Conservation (phyloP, 73 alveolate genomes). For the Vitrella brassicaformis region DNA sequence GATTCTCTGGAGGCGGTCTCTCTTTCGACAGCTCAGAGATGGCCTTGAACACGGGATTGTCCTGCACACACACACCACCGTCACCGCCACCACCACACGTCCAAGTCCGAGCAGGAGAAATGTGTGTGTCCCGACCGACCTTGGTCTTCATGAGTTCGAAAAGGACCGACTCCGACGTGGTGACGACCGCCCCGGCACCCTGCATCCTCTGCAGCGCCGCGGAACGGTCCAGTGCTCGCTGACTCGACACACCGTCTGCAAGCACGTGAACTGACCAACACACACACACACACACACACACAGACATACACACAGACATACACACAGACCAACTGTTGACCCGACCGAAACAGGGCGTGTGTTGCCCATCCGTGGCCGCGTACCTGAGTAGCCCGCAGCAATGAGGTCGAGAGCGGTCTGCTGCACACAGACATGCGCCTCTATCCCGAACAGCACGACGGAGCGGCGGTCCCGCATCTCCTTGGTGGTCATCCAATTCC, state of each 20-base stretch:
- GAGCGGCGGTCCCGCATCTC: not conserved
- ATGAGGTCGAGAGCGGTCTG: constrained; percentile 47
- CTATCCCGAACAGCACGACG: constrained; percentile 43
- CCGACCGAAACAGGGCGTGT: too few relatives aligned
- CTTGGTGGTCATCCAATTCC: too few relatives aligned
- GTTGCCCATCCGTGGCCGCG: too few relatives aligned
- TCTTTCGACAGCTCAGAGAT: constrained; percentile 12
- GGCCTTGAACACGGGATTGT: constrained; percentile 32
- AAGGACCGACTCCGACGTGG: constrained; percentile 22
- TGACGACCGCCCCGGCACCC: constrained; percentile 17
- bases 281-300: too few relatives aligned
- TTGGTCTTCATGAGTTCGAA: constrained; percentile 16
- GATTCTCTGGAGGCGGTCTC: not conserved
- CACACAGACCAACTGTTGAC: too few relatives aligned
- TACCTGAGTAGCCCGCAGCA: constrained; percentile 18
- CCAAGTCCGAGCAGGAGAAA: too few relatives aligned
- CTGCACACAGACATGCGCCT: constrained; percentile 55
- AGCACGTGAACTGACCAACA: constrained; percentile 9
- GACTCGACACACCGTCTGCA: constrained; percentile 18
- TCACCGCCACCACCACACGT: too few relatives aligned
- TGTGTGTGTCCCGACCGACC: too few relatives aligned
- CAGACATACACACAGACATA: too few relatives aligned
- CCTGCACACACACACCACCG: too few relatives aligned
- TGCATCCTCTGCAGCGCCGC: not conserved
- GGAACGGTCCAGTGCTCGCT: constrained; percentile 12